A percentile compares a stretch with the other conserved stretches of the same genome.
These are phyloP conservation scores for Puccinia triticina DNA, from an alignment of 1,284 basidiomycete genomes.

Conservation along the genomic window DNA sequence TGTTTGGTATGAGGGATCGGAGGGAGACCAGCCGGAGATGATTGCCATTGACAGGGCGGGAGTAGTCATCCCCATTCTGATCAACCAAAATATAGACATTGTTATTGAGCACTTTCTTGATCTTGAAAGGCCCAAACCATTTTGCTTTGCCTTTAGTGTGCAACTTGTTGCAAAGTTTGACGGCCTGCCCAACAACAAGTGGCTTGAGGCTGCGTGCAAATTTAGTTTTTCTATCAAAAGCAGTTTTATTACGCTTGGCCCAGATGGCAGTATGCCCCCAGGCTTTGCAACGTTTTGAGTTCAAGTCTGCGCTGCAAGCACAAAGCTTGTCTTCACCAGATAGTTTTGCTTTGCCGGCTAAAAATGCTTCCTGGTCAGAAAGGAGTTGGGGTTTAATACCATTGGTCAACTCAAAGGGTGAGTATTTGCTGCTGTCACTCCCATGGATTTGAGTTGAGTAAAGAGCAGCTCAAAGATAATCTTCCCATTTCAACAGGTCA, in stretches of 20 bases:
- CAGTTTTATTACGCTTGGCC: not conserved
- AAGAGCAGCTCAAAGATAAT: not conserved
- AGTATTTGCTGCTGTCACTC: not conserved
- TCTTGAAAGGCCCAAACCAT: too few species aligned
- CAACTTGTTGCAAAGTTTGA: not conserved
- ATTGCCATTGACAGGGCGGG: too few species aligned
- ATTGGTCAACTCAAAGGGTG: not conserved
- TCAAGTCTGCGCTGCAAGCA: not conserved
- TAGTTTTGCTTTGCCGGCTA: not conserved
- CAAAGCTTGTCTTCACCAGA: not conserved
- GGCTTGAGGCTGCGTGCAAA: not conserved
- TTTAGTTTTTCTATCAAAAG: not conserved
- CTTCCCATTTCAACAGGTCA: not conserved
- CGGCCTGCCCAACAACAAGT: not conserved
- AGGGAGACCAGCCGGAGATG: too few species aligned
- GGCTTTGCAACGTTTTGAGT: not conserved
- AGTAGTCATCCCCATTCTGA: too few species aligned
- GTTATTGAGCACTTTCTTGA: too few species aligned
- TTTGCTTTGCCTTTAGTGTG: too few species aligned
- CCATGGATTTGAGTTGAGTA: not conserved
- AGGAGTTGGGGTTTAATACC: not conserved
- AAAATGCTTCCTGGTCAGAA: too few species aligned
- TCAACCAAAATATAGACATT: too few species aligned
- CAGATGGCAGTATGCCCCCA: too few species aligned
- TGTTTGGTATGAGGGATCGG: not conserved